phyloP scores from a whole-genome alignment of 2,329 filamentous ascomycete species.

The Mycosphaerella arachidis region DNA sequence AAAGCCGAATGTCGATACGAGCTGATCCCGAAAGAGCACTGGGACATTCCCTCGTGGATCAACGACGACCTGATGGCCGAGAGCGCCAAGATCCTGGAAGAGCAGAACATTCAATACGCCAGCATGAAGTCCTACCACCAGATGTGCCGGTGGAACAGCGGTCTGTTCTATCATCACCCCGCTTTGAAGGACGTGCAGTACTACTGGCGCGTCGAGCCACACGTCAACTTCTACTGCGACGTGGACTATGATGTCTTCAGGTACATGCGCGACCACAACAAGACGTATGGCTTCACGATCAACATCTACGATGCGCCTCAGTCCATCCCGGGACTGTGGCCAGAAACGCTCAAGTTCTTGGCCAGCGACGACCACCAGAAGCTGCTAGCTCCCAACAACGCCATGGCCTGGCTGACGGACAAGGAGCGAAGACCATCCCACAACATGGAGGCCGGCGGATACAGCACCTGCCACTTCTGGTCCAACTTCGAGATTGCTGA shows the following conservation, averaged over 20 bases:
- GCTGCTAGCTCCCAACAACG: conserved; percentile 77
- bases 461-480: conserved; percentile 99
- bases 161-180: conserved; percentile 95
- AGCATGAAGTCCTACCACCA: conserved; percentile 88
- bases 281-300: conserved; percentile 98
- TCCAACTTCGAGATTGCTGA: conserved; percentile 97
- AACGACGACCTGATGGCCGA: conserved; percentile 79
- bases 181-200: conserved; percentile 76
- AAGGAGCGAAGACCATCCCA: conserved; percentile 70
- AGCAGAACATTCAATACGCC: conserved; percentile 86
- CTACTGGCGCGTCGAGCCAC: conserved; percentile 98
- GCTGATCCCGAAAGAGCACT: conserved; percentile 88
- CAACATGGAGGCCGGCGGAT: conserved; percentile 77
- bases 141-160: conserved; percentile 99
- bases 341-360: conserved; percentile 89
- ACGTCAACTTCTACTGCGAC: conserved; percentile 98
- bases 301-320: conserved; percentile 89
- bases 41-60: conserved; percentile 89
- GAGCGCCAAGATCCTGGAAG: conserved; percentile 75
- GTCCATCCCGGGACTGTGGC: conserved; percentile 85
- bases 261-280: conserved; percentile 97
- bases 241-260: conserved; percentile 97
- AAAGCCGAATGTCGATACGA: conserved; percentile 87
- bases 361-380: conserved; percentile 60
- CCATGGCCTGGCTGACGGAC: conserved; percentile 83